A percentile compares a stretch with the other conserved stretches of the same genome.
Evolutionary conservation across 140 eudicot species (phyloP).

Genomic region (Stevia rebaudiana): DNA sequence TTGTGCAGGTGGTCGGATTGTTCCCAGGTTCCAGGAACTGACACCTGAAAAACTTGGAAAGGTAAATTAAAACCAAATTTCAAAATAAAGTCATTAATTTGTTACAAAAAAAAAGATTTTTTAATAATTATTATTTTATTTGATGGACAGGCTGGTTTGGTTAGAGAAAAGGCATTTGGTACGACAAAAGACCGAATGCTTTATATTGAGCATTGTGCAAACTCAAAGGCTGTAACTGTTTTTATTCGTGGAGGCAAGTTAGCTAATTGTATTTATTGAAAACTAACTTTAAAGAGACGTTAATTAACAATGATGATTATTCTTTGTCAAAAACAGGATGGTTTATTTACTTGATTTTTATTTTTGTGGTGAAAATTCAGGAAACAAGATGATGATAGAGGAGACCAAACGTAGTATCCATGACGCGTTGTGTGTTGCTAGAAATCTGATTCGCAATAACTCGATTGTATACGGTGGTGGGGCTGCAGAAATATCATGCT

Average conservation of each 20-base stretch:
- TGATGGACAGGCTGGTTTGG: conserved; percentile 76
- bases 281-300: too few species aligned
- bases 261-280: too few species aligned
- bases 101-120: not conserved
- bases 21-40: conserved; percentile 96
- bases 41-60: conserved; percentile 92
- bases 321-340: not conserved
- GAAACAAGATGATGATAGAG: conserved; percentile 99
- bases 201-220: conserved; percentile 96
- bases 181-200: conserved; percentile 98
- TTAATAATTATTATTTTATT: too few species aligned
- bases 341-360: not conserved
- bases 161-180: conserved; percentile 91
- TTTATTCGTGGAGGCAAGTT: conserved; percentile 94
- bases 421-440: conserved; percentile 95
- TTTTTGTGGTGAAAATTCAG: conserved; percentile 28
- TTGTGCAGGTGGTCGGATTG: conserved; percentile 90
- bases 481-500: conserved; percentile 93
- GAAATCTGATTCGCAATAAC: conserved; percentile 91
- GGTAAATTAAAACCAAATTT: conserved; percentile 20
- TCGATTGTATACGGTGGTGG: conserved; percentile 99
- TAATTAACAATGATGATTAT: too few species aligned
- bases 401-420: conserved; percentile 97
- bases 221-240: conserved; percentile 93
- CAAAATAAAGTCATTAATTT: not conserved